Base-by-base conservation (phyloP, 495 filamentous ascomycete genomes). In the Talaromyces liani region DNA sequence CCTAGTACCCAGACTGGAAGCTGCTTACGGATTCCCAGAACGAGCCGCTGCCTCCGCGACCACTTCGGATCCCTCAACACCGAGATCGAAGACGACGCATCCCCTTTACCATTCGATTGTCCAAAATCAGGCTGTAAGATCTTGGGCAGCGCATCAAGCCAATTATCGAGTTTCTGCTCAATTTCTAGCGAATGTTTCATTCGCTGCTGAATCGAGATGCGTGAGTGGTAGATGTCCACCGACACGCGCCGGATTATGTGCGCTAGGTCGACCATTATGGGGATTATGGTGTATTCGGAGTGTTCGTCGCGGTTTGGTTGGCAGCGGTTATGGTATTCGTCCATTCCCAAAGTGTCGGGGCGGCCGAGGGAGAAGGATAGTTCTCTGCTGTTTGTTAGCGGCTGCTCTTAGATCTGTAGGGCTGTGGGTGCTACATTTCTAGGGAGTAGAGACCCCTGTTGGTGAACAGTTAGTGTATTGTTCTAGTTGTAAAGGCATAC, bases 341-440 rank as follows among this genome's bases (percentile, higher is more conserved):
- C 74, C 71, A 78, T 76, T 54, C 76, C 76, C 9, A 78, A 67
- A 0, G 76, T 78, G 60, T 78, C 76, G 1, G 76, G 74, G 25
- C 76, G 72, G 25, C 76, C 76, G 25, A 76, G 69, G 14, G 74
- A 76, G 45, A 78, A 78, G 63, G 72, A 73, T 74, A 78, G 75
- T 66, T 78, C 75, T 62, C 75, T 78, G 22, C 3, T 4, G 20
- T 18, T 0, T 20, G 14, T 67, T 62, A 67, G n/a, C n/a, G n/a
- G n/a, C n/a, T n/a, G n/a, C n/a, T n/a, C n/a, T n/a, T n/a, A n/a
- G n/a, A n/a, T n/a, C n/a, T n/a, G n/a, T n/a, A n/a, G n/a, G n/a
- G n/a, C n/a, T n/a, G n/a, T n/a, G n/a, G n/a, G n/a, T n/a, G n/a
- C n/a, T n/a, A n/a, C 75, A 78, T 77, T 65, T 78, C 76, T 22